phyloP scores from a whole-genome alignment of 2,329 filamentous ascomycete genomes.

The Tolypocladium ovalisporum region DNA sequence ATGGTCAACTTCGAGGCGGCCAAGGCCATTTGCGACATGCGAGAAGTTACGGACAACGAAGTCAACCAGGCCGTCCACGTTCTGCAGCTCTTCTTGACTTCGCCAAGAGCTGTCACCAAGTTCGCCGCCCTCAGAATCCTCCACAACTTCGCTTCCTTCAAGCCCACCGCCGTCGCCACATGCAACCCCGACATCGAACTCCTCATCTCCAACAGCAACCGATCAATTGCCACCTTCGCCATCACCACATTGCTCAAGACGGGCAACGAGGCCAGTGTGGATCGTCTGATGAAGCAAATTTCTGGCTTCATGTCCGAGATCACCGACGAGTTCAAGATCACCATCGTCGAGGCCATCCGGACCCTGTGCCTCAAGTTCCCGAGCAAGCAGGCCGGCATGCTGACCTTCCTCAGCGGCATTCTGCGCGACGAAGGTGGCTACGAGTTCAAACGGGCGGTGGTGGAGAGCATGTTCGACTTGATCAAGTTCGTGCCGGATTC shows the following conservation, averaged over 20 bases:
- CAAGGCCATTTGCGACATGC: constrained; percentile 93
- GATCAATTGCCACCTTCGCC: constrained; percentile 94
- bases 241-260: constrained; percentile 98
- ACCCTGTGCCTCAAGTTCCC: constrained; percentile 97
- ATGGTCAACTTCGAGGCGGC: constrained; percentile 99
- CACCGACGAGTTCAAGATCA: constrained; percentile 99
- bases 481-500: constrained; percentile 97
- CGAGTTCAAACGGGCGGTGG: constrained; percentile 94
- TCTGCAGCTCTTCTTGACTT: constrained; percentile 92
- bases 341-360: constrained; percentile 96
- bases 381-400: constrained; percentile 95
- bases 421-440: constrained; percentile 94
- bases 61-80: constrained; percentile 89
- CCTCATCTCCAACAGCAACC: constrained; percentile 92
- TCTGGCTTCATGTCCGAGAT: constrained; percentile 98
- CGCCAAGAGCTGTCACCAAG: constrained; percentile 89
- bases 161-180: constrained; percentile 79
- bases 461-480: constrained; percentile 98
- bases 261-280: constrained; percentile 92
- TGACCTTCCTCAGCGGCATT: constrained; percentile 94
- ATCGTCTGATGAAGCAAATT: constrained; percentile 97
- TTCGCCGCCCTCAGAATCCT: constrained; percentile 95
- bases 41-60: constrained; percentile 85
- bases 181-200: constrained; percentile 98
- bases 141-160: constrained; percentile 93